phyloP scores from a whole-genome alignment of 257 asterid genomes.

The Craterostigma plantagineum region DNA sequence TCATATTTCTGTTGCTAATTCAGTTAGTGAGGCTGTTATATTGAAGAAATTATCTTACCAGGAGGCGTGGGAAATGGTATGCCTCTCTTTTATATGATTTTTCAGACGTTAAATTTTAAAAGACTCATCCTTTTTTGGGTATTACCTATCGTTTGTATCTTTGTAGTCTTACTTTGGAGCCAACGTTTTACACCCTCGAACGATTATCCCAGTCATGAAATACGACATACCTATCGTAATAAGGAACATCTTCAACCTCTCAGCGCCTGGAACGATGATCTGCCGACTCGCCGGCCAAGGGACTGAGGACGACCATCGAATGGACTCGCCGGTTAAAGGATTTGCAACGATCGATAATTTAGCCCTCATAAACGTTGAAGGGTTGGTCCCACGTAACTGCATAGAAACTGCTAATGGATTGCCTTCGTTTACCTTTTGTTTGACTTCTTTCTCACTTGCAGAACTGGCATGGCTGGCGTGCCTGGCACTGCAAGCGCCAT shows the following conservation, averaged over 20 bases:
- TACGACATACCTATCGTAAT: slow-evolving; percentile 93
- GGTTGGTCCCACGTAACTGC: slow-evolving; percentile 34
- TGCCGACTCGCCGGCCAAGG: slow-evolving; percentile 37
- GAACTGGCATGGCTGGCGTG: slow-evolving; percentile 99
- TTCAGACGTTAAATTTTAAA: slow-evolving; percentile 8
- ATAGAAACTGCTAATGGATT: neutral
- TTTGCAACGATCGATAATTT: slow-evolving; percentile 95
- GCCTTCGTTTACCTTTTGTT: slow-evolving; percentile 1
- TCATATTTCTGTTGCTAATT: slow-evolving; percentile 7
- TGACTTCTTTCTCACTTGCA: slow-evolving; percentile 17
- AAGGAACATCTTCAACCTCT: slow-evolving; percentile 85
- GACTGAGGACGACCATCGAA: slow-evolving; percentile 24
- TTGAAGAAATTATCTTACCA: slow-evolving; percentile 78
- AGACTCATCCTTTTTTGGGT: slow-evolving; percentile 7
- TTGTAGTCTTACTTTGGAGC: slow-evolving; percentile 97
- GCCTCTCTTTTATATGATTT: slow-evolving; percentile 10
- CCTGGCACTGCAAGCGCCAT: slow-evolving; percentile 95
- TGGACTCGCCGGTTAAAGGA: slow-evolving; percentile 79
- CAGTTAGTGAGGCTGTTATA: slow-evolving; percentile 98
- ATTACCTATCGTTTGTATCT: slow-evolving; percentile 7
- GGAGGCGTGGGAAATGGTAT: slow-evolving; percentile 99
- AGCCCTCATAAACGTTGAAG: slow-evolving; percentile 97
- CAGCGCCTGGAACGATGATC: slow-evolving; percentile 85
- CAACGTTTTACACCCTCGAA: slow-evolving; percentile 93
- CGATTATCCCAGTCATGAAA: slow-evolving; percentile 95